phyloP scores from a whole-genome alignment of 2,329 filamentous ascomycete genomes.

The Chrysosphaeria jannelii region DNA sequence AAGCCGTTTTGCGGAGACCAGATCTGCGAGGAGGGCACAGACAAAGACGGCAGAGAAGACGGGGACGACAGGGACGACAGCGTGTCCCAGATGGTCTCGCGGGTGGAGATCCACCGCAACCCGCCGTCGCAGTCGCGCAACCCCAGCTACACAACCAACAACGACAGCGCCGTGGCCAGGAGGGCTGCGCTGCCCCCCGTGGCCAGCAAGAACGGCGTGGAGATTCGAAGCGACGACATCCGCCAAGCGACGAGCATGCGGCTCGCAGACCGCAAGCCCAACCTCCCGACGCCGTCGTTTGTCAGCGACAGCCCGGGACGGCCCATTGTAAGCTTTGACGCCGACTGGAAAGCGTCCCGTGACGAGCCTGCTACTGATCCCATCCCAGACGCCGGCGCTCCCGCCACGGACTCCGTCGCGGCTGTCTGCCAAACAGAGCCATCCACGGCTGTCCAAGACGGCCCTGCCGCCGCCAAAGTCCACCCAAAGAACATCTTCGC shows the following conservation, averaged over 20 bases:
- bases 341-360: conserved; percentile 39
- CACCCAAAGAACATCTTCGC: conserved; percentile 3
- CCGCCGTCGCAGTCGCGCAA: conserved; percentile 60
- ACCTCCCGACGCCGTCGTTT: conserved; percentile 62
- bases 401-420: neutral
- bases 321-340: conserved; percentile 92
- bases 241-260: conserved; percentile 71
- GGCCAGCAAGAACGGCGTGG: conserved; percentile 45
- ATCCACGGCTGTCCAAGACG: too few species aligned
- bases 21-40: conserved; percentile 50
- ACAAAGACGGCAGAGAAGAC: conserved; percentile 6
- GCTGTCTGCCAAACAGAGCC: neutral
- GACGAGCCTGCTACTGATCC: conserved; percentile 35
- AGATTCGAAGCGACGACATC: conserved; percentile 68
- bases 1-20: conserved; percentile 44
- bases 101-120: conserved; percentile 47
- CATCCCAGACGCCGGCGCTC: conserved; percentile 20
- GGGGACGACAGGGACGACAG: conserved; percentile 8
- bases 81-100: conserved; percentile 11
- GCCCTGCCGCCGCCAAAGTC: too few species aligned
- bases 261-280: conserved; percentile 59
- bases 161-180: conserved; percentile 3
- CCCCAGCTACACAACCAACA: conserved; percentile 47
- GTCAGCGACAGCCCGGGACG: conserved; percentile 75
- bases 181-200: conserved; percentile 12